phyloP scores from a whole-genome alignment of 768 basidiomycete species.

The Boletus tylopilopsis region DNA sequence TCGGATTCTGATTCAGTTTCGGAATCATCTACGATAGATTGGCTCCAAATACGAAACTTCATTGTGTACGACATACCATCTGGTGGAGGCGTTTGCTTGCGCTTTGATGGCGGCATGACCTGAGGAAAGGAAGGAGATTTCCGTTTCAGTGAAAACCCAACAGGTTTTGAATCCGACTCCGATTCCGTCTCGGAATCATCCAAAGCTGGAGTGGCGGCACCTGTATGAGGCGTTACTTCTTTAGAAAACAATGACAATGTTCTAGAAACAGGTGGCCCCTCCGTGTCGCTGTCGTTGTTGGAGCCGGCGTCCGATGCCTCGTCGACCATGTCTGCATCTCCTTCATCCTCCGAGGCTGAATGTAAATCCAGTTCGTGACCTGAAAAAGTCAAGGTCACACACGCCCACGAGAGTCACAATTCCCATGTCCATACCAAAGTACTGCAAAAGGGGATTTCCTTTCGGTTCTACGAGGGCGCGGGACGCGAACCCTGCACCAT shows the following conservation, averaged over 20 bases:
- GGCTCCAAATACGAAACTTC: background rate
- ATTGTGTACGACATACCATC: conserved; percentile 14
- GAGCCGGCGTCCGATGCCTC: conserved; percentile 16
- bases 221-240: background rate
- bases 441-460: conserved; percentile 45
- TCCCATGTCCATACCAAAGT: conserved; percentile 39
- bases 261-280: conserved; percentile 22
- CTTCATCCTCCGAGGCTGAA: conserved; percentile 46
- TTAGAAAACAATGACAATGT: conserved; percentile 13
- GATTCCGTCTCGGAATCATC: conserved; percentile 34
- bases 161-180: conserved; percentile 25
- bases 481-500: background rate
- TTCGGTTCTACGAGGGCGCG: conserved; percentile 2
- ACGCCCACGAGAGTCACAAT: background rate
- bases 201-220: background rate
- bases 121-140: conserved; percentile 20
- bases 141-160: conserved; percentile 16
- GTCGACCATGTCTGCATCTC: conserved; percentile 17
- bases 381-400: conserved; percentile 11
- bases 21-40: conserved; percentile 32
- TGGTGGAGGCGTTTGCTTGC: conserved; percentile 8
- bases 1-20: conserved; percentile 48
- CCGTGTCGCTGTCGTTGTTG: conserved; percentile 25
- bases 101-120: conserved; percentile 13
- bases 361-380: conserved; percentile 45